Evolutionary conservation across 2,329 filamentous ascomycete species (phyloP), one percentile per base, ranked within the genome.

Genomic region (Aspergillus sp.): DNA sequence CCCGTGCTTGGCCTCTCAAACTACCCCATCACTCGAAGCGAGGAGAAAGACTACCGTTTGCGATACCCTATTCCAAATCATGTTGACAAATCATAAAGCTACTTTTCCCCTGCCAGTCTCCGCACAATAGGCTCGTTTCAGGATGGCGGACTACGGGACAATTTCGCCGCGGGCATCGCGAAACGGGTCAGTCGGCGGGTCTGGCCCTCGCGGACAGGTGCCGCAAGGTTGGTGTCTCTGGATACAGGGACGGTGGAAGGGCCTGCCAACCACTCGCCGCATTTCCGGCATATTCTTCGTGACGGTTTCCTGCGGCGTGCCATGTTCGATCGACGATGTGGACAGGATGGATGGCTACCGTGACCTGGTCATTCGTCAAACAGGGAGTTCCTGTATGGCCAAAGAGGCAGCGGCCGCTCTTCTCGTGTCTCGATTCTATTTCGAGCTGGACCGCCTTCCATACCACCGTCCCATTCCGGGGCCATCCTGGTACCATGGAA

Each of bases 281-380:
- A 60, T 47, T 64, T 64, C 42, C 56, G 56, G 13, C 49, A 64
- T 23, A 41, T 64, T 21, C 61, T 62, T 31, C 48, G 49, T 5
- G 54, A 64, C 17, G 44, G 62, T 46, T 64, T 64, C 23, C 5
- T 64, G 14, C 52, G 49, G 2, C 38, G 55, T n/a, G 55, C 52
- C 58, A n/a, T 20, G 52, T 25, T 44, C 45, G 4, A 55, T 63
- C 47, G 47, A 63, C 36, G 42, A 48, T 47, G n/a, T 57, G 29
- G 31, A 54, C 14, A 10, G 5, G 1, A 64, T 64, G 42, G 59
- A 62, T 17, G 52, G 60, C 4, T 64, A 64, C 50, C 49, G 57
- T 13, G 54, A 62, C 41, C 44, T 55, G 23, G 50, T 59, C 3
- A 59, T 52, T 31, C 21, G 29, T 29, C 46, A 57, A 20, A 14